Evolutionary conservation across 1,284 basidiomycete genomes (phyloP).

Genomic region (Volvariella volvacea): DNA sequence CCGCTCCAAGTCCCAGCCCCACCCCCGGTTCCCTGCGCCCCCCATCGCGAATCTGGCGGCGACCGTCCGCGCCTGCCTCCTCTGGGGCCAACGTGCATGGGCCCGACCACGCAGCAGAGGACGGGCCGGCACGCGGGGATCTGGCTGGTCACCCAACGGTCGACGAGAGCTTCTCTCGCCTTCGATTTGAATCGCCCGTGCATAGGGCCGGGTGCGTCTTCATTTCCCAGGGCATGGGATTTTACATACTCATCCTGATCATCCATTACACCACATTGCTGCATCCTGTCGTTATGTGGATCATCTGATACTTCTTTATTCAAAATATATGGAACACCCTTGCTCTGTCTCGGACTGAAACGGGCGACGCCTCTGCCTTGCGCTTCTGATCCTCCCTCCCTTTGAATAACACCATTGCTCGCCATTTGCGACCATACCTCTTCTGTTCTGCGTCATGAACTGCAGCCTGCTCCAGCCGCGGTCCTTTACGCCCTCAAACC

Average conservation of each 20-base stretch:
- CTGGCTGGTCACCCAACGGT: no score
- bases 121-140: no score
- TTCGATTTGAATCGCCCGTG: constrained; percentile 29
- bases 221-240: constrained; percentile 7
- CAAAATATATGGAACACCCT: neutral
- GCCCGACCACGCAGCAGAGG: no score
- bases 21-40: no score
- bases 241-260: constrained; percentile 4
- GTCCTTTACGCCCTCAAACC: constrained; percentile 24
- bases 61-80: no score
- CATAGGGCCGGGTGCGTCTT: constrained; percentile 46
- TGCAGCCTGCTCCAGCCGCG: constrained; percentile 31
- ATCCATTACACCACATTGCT: neutral
- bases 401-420: neutral
- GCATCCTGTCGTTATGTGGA: no score
- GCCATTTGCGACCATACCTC: neutral
- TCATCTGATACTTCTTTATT: neutral
- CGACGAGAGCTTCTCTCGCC: constrained; percentile 14
- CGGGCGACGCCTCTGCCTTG: neutral
- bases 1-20: no score
- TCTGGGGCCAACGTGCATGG: no score
- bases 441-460: constrained; percentile 7
- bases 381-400: neutral
- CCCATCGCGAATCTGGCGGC: no score
- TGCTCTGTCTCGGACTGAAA: neutral